Conservation (phyloP, 306 rosid species). For the Casuarina equisetifolia region DNA sequence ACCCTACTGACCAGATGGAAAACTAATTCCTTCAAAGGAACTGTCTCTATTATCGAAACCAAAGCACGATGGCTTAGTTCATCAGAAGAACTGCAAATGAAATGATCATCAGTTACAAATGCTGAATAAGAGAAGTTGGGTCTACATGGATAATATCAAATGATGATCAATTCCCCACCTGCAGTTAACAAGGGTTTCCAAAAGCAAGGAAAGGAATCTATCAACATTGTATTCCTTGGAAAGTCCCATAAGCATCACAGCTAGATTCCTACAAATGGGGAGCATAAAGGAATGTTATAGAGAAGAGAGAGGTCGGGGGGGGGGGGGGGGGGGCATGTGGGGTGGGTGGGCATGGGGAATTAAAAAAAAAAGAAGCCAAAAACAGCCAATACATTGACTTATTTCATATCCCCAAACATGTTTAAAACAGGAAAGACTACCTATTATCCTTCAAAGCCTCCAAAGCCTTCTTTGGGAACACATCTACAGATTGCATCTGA, state of each 20-base stretch:
- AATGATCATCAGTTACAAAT: slow-evolving; percentile 31
- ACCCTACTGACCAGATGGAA: slow-evolving; percentile 56
- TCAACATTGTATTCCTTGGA: slow-evolving; percentile 75
- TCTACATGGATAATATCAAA: slow-evolving; percentile 14
- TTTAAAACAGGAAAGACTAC: slow-evolving; percentile 38
- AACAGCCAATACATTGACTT: slow-evolving; percentile 12
- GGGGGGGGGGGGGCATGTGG: too few species aligned
- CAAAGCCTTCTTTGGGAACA: slow-evolving; percentile 66
- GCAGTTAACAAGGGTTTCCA: slow-evolving; percentile 74
- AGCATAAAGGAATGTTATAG: slow-evolving; percentile 22
- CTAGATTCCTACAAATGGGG: slow-evolving; percentile 57
- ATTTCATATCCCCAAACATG: slow-evolving; percentile 15
- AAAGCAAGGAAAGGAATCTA: slow-evolving; percentile 60
- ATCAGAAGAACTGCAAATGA: slow-evolving; percentile 59
- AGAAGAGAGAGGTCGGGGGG: background rate
- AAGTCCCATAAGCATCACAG: slow-evolving; percentile 56
- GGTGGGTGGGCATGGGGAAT: too few species aligned
- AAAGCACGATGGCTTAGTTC: slow-evolving; percentile 59
- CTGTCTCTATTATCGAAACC: slow-evolving; percentile 65
- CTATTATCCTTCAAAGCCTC: slow-evolving; percentile 67
- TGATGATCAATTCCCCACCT: slow-evolving; percentile 49
- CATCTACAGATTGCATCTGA: slow-evolving; percentile 69
- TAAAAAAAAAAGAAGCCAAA: background rate
- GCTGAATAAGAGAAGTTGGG: slow-evolving; percentile 4
- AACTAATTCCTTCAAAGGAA: slow-evolving; percentile 54